Conservation (phyloP, 108 stramenopile genomes). For the Stephanodiscus minutulus region DNA sequence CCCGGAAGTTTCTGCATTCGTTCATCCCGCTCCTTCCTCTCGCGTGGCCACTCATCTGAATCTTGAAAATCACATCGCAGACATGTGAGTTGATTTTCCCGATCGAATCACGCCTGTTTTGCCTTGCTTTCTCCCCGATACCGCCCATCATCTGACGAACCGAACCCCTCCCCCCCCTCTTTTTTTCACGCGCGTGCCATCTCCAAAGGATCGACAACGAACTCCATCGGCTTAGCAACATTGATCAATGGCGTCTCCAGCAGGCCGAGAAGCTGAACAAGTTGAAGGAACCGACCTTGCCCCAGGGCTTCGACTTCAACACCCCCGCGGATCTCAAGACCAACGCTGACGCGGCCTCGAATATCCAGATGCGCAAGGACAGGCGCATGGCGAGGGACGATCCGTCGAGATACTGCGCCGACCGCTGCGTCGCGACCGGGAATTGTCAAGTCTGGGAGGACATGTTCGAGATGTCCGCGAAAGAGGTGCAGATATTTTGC, state of each 20-base stretch:
- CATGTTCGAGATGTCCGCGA: slow-evolving; percentile 62
- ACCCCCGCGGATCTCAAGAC: slow-evolving; percentile 17
- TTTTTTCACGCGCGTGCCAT: not conserved
- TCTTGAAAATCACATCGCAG: slow-evolving; percentile 35
- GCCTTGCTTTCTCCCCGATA: not conserved
- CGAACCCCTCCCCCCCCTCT: not conserved
- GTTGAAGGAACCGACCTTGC: slow-evolving; percentile 10
- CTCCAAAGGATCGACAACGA: slow-evolving; percentile 37
- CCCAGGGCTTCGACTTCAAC: slow-evolving; percentile 34
- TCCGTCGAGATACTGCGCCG: slow-evolving; percentile 76
- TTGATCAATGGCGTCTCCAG: slow-evolving; percentile 23
- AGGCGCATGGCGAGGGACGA: slow-evolving; percentile 61
- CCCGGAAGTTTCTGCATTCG: slow-evolving; percentile 13
- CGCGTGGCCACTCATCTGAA: slow-evolving; percentile 11
- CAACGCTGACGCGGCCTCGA: slow-evolving; percentile 18
- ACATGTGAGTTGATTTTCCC: slow-evolving; percentile 21
- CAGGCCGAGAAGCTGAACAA: slow-evolving; percentile 28
- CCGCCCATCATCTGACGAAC: not conserved
- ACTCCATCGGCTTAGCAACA: slow-evolving; percentile 14
- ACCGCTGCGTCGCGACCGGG: slow-evolving; percentile 81
- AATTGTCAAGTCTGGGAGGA: slow-evolving; percentile 79
- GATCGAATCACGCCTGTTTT: not conserved
- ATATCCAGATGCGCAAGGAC: slow-evolving; percentile 53
- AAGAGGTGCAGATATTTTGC: slow-evolving; percentile 72
- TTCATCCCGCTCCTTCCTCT: not conserved